phyloP scores from a whole-genome alignment of 331 rosid genomes.

The Phaseolus coccineus region DNA sequence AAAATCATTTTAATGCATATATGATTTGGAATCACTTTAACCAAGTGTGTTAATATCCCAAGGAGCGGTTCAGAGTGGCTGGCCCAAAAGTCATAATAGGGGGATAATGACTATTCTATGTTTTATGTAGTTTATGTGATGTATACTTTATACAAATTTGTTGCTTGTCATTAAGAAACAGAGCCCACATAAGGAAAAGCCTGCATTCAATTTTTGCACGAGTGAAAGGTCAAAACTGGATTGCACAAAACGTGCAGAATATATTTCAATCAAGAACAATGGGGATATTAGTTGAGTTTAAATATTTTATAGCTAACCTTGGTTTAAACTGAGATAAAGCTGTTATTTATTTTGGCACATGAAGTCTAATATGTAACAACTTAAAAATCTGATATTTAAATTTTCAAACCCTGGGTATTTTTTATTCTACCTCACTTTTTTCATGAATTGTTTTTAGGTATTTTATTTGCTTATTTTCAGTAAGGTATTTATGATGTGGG shows the following conservation, averaged over 20 bases:
- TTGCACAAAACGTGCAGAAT: not conserved
- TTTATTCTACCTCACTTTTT: not conserved
- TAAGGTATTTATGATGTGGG: not conserved
- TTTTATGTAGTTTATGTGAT: not conserved
- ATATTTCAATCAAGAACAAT: not conserved
- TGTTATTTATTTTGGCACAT: not conserved
- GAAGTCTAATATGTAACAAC: not conserved
- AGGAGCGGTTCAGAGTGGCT: not conserved
- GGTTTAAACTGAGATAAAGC: not conserved
- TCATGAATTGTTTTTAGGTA: not conserved
- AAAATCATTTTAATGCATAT: conserved; percentile 9
- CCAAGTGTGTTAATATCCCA: not conserved
- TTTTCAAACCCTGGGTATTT: not conserved
- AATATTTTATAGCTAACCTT: not conserved
- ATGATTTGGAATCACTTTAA: not conserved
- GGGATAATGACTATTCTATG: not conserved
- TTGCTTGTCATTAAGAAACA: not conserved
- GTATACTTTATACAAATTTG: not conserved
- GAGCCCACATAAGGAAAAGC: not conserved
- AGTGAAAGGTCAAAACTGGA: not conserved
- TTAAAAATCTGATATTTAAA: not conserved
- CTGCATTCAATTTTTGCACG: not conserved
- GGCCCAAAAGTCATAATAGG: not conserved
- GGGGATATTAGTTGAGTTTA: not conserved
- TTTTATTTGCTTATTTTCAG: not conserved